Percentiles rank a stretch among this genome's conserved stretches.
Conservation (phyloP, 352 stramenopile genomes). For the Globisporangium cylindrosporum region DNA sequence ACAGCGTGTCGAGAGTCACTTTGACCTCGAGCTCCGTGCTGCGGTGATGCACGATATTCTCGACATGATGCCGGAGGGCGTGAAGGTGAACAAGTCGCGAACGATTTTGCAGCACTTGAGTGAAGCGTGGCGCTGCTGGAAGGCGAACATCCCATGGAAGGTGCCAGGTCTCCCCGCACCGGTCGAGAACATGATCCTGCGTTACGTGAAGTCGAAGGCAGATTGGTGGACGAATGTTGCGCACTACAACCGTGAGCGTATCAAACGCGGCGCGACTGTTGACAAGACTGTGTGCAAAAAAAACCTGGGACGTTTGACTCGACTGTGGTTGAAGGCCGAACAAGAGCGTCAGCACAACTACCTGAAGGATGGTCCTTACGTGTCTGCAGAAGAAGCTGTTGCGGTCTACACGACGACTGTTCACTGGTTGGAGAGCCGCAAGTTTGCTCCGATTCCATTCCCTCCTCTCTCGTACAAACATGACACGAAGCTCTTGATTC, state of each 20-base stretch:
- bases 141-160: constrained; percentile 99
- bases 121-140: constrained; percentile 98
- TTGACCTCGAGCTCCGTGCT: constrained; percentile 98
- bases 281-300: constrained; percentile 99
- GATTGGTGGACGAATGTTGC: constrained; percentile 99
- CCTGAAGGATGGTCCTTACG: constrained; percentile 98
- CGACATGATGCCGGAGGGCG: constrained; percentile 99
- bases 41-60: constrained; percentile 99
- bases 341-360: constrained; percentile 99
- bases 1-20: constrained; percentile 99
- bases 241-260: constrained; percentile 99
- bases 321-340: constrained; percentile 99
- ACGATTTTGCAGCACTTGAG: constrained; percentile 98
- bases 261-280: constrained; percentile 98
- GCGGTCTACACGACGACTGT: constrained; percentile 99
- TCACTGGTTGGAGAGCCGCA: constrained; percentile 99
- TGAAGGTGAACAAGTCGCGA: constrained; percentile 99
- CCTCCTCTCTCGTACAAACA: constrained; percentile 99
- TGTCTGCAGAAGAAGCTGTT: constrained; percentile 98
- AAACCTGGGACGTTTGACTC: constrained; percentile 97
- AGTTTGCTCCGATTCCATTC: constrained; percentile 99
- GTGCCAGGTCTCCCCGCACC: constrained; percentile 98
- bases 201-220: constrained; percentile 99
- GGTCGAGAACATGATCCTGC: constrained; percentile 99
- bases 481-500: constrained; percentile 99